Base-by-base conservation (phyloP, 2,329 filamentous ascomycete species). In the Ceratocystiopsis sp. region DNA sequence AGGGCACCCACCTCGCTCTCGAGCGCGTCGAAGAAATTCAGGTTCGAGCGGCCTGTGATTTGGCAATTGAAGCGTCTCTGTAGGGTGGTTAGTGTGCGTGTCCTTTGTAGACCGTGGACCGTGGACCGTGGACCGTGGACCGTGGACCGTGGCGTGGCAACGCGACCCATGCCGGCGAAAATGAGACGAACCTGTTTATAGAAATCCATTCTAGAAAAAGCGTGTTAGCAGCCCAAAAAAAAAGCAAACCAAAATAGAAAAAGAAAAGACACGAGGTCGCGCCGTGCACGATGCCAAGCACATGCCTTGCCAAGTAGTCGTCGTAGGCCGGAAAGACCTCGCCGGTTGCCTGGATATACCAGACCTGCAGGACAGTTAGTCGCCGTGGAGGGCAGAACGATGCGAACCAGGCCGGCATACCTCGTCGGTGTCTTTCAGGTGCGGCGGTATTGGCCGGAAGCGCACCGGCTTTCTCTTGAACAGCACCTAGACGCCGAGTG, bases 401-500 rank as follows among this genome's bases (percentile, higher is more conserved):
- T 14, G 34, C 33, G 35, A 25, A 35, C 14, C 43, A 43, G 46
- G 36, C 38, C 42, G 44, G 58, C 71, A 53, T 70, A 89, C 87
- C 73, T 96, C 86, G 53, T 75, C 71, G 51, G 93, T 84, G 67
- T 91, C 78, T 52, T 86, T 71, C 51, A 89, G 74, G 42, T 73
- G 66, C 10, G 32, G 35, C 18, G 82, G 80, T 40, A 71, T 69
- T 41, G 81, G 72, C 51, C 87, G 67, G 58, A 85, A 82, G 63
- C 84, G 78, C 57, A 96, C 86, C 45, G 87, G 87, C 64, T 96
- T 96, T 55, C 91, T 78, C 67, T 96, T 96, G 63, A 84, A 95
- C 50, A 94, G 73, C 53, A 98, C 89, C 89, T 96, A 21, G 19
- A 21, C 57, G 10, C 13, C 32, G 11, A 6, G 32, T 33, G 4